phyloP scores from a whole-genome alignment of 805 yeast species.

The Saccharomycopsis schoenii region DNA sequence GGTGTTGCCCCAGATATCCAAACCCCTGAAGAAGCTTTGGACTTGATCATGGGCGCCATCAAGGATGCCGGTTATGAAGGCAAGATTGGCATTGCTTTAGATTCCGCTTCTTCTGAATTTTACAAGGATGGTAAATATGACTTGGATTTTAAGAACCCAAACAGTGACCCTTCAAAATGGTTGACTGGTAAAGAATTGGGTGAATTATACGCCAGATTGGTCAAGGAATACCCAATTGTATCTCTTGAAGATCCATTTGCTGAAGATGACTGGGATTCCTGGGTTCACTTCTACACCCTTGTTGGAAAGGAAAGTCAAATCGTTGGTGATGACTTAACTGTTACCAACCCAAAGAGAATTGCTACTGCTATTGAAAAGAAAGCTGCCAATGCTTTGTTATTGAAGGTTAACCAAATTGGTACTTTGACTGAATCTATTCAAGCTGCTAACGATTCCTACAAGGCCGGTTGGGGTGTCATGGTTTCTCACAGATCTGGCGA shows the following conservation, averaged over 20 bases:
- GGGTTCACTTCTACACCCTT: conserved; percentile 78
- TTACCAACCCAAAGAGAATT: conserved; percentile 94
- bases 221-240: conserved; percentile 91
- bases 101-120: conserved; percentile 96
- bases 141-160: conserved; percentile 96
- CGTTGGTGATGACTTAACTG: conserved; percentile 97
- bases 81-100: conserved; percentile 83
- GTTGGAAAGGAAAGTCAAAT: conserved; percentile 60
- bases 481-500: conserved; percentile 99
- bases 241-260: conserved; percentile 99
- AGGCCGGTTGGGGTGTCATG: conserved; percentile 99
- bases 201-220: conserved; percentile 67
- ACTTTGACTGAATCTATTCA: conserved; percentile 90
- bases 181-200: conserved; percentile 83
- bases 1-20: conserved; percentile 99
- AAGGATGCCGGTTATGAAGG: conserved; percentile 94
- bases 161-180: conserved; percentile 86
- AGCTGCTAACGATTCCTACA: conserved; percentile 92
- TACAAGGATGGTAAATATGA: conserved; percentile 96
- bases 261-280: conserved; percentile 99
- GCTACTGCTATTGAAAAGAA: conserved; percentile 93
- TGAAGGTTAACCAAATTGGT: conserved; percentile 99
- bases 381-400: conserved; percentile 87
- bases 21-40: conserved; percentile 94
- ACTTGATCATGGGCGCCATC: conserved; percentile 84